Conservation (phyloP, 805 yeast genomes). For the Candida berthetii region DNA sequence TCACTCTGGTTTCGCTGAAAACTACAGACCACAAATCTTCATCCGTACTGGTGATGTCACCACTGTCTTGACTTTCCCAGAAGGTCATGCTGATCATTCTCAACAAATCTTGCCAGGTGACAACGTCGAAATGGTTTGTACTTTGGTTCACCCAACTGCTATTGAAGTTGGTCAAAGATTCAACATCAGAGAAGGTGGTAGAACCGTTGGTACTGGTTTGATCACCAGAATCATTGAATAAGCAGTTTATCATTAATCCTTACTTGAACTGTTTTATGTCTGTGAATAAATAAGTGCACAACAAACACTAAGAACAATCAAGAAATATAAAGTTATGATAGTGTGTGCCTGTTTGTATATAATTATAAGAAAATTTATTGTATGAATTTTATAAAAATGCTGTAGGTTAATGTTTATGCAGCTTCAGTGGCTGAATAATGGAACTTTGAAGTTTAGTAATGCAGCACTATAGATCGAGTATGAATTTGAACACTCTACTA, state of each 20-base stretch:
- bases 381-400: too few relatives aligned
- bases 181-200: constrained; percentile 99
- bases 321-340: too few relatives aligned
- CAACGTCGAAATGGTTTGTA: constrained; percentile 93
- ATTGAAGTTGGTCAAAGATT: constrained; percentile 96
- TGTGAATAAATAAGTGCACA: too few relatives aligned
- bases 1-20: constrained; percentile 93
- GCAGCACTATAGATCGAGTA: too few relatives aligned
- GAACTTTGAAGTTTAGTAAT: too few relatives aligned
- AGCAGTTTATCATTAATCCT: not conserved
- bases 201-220: constrained; percentile 98
- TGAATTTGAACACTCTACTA: too few relatives aligned
- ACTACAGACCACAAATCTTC: constrained; percentile 97
- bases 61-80: constrained; percentile 85
- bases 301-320: too few relatives aligned
- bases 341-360: too few relatives aligned
- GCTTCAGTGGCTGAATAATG: too few relatives aligned
- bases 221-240: constrained; percentile 81
- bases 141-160: constrained; percentile 86
- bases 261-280: too few relatives aligned
- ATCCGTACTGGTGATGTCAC: constrained; percentile 96
- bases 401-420: too few relatives aligned
- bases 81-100: constrained; percentile 67
- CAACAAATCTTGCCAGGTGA: constrained; percentile 97
- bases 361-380: too few relatives aligned